Percentiles rank a stretch among this genome's conserved stretches.
phyloP scores from a whole-genome alignment of 495 filamentous ascomycete species.

The Aspergillus mulundensis region DNA sequence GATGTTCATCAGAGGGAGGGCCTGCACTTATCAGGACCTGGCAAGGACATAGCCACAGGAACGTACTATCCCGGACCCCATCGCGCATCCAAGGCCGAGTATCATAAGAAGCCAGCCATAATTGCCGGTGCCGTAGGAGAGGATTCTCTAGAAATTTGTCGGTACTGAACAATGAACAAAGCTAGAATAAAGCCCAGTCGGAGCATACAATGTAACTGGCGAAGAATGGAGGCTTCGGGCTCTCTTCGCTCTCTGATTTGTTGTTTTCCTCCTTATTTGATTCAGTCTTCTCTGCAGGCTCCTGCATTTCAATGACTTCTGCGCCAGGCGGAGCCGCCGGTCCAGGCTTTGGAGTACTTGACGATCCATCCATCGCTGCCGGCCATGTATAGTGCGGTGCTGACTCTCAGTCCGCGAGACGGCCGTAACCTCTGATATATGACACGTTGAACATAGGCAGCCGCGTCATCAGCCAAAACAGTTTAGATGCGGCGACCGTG shows the following conservation, averaged over 20 bases:
- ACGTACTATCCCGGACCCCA: constrained; percentile 57
- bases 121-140: constrained; percentile 5
- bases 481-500: too few relatives aligned
- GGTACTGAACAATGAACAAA: not conserved
- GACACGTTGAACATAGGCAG: not conserved
- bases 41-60: not conserved
- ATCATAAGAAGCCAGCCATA: constrained; percentile 5
- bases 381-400: not conserved
- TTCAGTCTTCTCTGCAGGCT: not conserved
- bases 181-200: not conserved
- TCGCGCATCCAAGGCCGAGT: constrained; percentile 48
- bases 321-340: too few relatives aligned
- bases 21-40: constrained; percentile 11
- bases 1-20: constrained; percentile 45
- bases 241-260: not conserved
- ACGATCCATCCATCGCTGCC: not conserved
- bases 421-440: not conserved
- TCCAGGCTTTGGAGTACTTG: not conserved
- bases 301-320: too few relatives aligned
- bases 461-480: too few relatives aligned
- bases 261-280: not conserved
- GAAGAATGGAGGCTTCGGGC: not conserved
- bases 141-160: constrained; percentile 3
- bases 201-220: not conserved
- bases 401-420: not conserved